Evolutionary conservation across 257 asterid species (phyloP).

Genomic region (Cruciata laevipes): DNA sequence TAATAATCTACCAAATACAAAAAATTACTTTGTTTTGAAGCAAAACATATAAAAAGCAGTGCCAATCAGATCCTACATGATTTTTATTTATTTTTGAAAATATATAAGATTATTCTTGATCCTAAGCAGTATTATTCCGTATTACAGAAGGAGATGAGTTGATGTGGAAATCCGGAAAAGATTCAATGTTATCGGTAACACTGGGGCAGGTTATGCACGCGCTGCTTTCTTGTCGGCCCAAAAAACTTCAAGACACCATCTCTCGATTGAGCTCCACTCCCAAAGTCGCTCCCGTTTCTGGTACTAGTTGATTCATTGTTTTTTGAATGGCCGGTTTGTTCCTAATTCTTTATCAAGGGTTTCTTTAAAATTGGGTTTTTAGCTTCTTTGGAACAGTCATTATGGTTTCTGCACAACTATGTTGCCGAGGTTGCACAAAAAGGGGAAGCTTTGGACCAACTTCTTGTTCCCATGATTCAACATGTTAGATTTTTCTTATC

Average conservation of each 20-base stretch:
- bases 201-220: slow-evolving; percentile 61
- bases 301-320: background rate
- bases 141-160: slow-evolving; percentile 29
- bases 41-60: too few relatives aligned
- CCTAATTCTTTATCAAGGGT: background rate
- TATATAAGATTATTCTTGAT: too few relatives aligned
- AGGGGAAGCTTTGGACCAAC: slow-evolving; percentile 58
- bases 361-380: background rate
- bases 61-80: too few relatives aligned
- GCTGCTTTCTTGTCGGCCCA: slow-evolving; percentile 59
- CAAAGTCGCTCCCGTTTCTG: slow-evolving; percentile 23
- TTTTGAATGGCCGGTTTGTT: background rate
- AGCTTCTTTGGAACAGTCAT: slow-evolving; percentile 84
- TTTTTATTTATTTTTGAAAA: too few relatives aligned
- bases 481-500: slow-evolving; percentile 36
- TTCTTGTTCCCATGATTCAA: slow-evolving; percentile 81
- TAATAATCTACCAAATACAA: too few relatives aligned
- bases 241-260: slow-evolving; percentile 63
- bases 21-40: too few relatives aligned
- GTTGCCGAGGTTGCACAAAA: slow-evolving; percentile 48
- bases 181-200: slow-evolving; percentile 42
- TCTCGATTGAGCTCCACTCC: slow-evolving; percentile 52
- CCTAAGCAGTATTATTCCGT: too few relatives aligned
- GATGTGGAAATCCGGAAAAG: slow-evolving; percentile 22
- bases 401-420: slow-evolving; percentile 83